phyloP scores from a whole-genome alignment of 176 grass and related monocot species.

The Alloteropsis semialata region DNA sequence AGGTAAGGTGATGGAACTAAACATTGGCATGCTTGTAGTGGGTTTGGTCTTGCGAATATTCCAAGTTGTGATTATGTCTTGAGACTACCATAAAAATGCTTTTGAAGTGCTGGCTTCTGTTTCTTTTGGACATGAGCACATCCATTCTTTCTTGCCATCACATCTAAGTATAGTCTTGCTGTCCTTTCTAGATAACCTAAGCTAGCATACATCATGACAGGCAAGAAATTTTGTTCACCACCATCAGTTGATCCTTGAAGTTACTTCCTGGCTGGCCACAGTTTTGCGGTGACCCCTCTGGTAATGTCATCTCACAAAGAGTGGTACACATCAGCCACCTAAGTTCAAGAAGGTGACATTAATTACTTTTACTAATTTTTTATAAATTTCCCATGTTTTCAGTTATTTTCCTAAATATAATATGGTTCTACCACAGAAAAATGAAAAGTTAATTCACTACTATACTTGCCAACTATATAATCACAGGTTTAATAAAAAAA shows the following conservation, averaged over 20 bases:
- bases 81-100: constrained; percentile 5
- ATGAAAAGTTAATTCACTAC: neutral
- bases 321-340: neutral
- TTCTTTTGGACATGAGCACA: constrained; percentile 10
- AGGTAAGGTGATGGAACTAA: constrained; percentile 13
- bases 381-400: neutral
- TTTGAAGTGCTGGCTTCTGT: constrained; percentile 29
- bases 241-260: constrained; percentile 1
- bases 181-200: constrained; percentile 7
- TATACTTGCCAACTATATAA: neutral
- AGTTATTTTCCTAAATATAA: neutral
- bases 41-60: constrained; percentile 47
- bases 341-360: neutral
- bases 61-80: constrained; percentile 38
- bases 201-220: constrained; percentile 1
- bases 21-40: constrained; percentile 12
- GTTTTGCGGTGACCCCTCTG: neutral
- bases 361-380: neutral
- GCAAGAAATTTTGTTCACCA: constrained; percentile 12
- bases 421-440: neutral
- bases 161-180: neutral
- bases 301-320: neutral
- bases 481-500: neutral
- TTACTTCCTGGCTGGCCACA: neutral
- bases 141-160: neutral